Evolutionary conservation across 2,329 filamentous ascomycete genomes (phyloP), one percentile per base, ranked within the genome.

Genomic region (Talaromyces sp.): DNA sequence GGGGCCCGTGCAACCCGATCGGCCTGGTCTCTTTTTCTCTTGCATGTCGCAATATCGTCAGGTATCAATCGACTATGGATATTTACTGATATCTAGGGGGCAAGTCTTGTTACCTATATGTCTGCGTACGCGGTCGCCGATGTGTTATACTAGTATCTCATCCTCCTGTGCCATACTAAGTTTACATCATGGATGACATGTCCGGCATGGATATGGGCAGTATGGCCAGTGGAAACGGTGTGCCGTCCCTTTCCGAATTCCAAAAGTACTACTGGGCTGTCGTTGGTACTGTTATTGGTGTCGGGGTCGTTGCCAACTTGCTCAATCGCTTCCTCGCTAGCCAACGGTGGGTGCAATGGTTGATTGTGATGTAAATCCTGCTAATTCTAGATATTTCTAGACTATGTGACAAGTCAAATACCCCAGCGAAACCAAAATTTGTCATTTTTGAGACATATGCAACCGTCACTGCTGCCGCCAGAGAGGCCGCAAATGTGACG

Each of bases 231-330:
- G 76, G 75, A 12, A 65, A 68, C 60, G 78, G 77, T 54, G 69
- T 81, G 33, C 81, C 81, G 7, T 72, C 72, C 40, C 75, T 81
- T 40, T 76, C 77, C 60, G 73, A 78, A 31, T 74, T 84, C 59
- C 82, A 83, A 65, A 76, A 79, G 56, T 80, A 81, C 67, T 85
- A 85, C 70, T 85, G 82, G 78, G 78, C 77, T 0, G 77, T 82
- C 2, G 76, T 85, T 14, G 76, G 75, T 5, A 70, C 74, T 56
- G 69, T 71, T 50, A 72, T 77, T 60, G 75, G 65, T 9, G 68
- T 70, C 52, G 74, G 72, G 16, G 69, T 72, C 1, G 59, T 73
- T 0, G 68, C 75, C 40, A 80, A 82, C 62, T 65, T 72, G 1
- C 75, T 81, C 65, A 83, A 84, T 66, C 73, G 77, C 53, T 66